A percentile compares a stretch with the other conserved stretches of the same genome.
Evolutionary conservation across 73 alveolate species (phyloP).

Genomic region (Tetrahymena malaccensis): DNA sequence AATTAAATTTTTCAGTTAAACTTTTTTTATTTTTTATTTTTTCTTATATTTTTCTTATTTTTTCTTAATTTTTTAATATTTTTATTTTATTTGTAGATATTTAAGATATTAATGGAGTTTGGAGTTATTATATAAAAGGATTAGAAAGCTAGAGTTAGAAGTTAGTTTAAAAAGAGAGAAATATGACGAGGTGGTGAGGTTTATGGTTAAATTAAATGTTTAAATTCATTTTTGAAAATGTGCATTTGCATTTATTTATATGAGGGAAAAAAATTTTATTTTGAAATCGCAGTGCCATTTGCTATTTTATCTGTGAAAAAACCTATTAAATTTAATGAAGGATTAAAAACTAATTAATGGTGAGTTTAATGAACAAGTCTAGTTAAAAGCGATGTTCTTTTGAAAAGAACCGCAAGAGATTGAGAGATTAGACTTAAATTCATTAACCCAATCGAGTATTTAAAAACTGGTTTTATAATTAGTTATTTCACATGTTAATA

Average conservation of each 20-base stretch:
- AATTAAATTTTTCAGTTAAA: not conserved
- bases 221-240: not conserved
- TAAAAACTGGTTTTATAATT: not conserved
- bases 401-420: not conserved
- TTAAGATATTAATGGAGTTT: not conserved
- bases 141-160: not conserved
- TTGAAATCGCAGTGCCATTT: not conserved
- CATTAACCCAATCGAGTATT: not conserved
- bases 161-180: not conserved
- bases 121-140: not conserved
- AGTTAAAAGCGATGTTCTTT: not conserved
- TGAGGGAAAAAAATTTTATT: not conserved
- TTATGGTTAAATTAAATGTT: not conserved
- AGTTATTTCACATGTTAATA: not conserved
- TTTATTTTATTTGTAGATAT: not conserved
- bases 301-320: not conserved
- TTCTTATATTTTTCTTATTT: not conserved
- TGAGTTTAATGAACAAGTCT: not conserved
- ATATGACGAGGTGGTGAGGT: not conserved
- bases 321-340: not conserved
- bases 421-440: not conserved
- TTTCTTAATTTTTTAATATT: not conserved
- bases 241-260: not conserved
- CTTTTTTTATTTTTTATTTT: not conserved
- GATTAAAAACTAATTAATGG: not conserved